Conservation (phyloP, 106 monocot genomes). For the Alisma plantagoaquatica region DNA sequence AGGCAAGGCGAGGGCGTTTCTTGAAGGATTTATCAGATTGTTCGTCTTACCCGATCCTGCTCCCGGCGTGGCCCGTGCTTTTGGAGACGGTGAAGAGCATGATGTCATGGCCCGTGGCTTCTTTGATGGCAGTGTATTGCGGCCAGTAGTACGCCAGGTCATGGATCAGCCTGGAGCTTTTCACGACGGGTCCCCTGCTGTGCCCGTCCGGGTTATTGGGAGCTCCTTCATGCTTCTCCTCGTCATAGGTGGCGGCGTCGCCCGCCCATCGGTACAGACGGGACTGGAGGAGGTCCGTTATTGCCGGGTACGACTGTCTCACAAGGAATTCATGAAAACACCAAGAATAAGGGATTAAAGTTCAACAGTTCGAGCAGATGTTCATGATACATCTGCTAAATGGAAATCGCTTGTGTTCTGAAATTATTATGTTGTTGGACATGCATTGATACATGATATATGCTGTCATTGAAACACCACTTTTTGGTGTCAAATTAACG, state of each 20-base stretch:
- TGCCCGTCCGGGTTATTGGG: slow-evolving; percentile 76
- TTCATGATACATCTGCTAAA: too few species aligned
- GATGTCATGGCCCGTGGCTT: slow-evolving; percentile 56
- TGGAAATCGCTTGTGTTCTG: too few species aligned
- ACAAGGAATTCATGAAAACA: too few species aligned
- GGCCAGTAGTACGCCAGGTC: slow-evolving; percentile 98
- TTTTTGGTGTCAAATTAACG: too few species aligned
- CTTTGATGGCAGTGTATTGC: slow-evolving; percentile 70
- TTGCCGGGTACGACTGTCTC: slow-evolving; percentile 75
- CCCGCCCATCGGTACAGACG: slow-evolving; percentile 74
- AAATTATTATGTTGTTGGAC: too few species aligned
- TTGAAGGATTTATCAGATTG: background rate
- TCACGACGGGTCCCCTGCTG: slow-evolving; percentile 25
- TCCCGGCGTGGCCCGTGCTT: slow-evolving; percentile 88
- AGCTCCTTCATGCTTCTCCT: too few species aligned
- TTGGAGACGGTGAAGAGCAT: slow-evolving; percentile 93
- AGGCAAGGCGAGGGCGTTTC: background rate
- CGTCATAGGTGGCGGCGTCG: slow-evolving; percentile 39
- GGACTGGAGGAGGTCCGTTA: slow-evolving; percentile 48
- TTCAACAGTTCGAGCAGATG: too few species aligned
- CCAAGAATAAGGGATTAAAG: too few species aligned
- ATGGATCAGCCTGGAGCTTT: slow-evolving; percentile 42
- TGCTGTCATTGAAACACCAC: too few species aligned
- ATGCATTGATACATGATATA: too few species aligned
- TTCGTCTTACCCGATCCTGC: slow-evolving; percentile 57